These are phyloP conservation scores for Amniculicola lignicola DNA, from an alignment of 495 filamentous ascomycete species.

Conservation along the genomic window DNA sequence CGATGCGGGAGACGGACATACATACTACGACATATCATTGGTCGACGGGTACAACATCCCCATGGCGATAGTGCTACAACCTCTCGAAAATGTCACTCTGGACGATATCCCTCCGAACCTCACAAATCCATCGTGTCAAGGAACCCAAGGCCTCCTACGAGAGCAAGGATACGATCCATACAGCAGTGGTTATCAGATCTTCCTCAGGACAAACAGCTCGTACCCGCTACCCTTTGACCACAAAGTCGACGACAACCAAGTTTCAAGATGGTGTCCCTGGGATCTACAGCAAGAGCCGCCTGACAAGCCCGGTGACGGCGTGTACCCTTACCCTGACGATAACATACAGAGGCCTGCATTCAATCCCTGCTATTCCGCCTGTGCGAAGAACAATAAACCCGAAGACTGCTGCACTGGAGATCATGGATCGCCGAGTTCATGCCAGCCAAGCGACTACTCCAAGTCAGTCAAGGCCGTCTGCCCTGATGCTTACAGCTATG, in stretches of 20 bases:
- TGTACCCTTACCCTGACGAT: conserved; percentile 74
- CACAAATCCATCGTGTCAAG: conserved; percentile 71
- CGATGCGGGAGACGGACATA: conserved; percentile 54
- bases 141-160: conserved; percentile 55
- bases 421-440: conserved; percentile 55
- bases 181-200: conserved; percentile 36
- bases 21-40: conserved; percentile 79
- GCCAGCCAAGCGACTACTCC: conserved; percentile 61
- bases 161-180: conserved; percentile 44
- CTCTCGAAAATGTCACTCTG: conserved; percentile 52
- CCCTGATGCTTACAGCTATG: conserved; percentile 77
- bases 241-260: conserved; percentile 46
- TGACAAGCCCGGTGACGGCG: conserved; percentile 60
- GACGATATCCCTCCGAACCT: conserved; percentile 65
- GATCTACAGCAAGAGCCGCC: conserved; percentile 64
- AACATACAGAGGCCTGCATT: conserved; percentile 63
- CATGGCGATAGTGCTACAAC: conserved; percentile 60
- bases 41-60: conserved; percentile 84
- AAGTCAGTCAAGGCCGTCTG: conserved; percentile 65
- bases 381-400: conserved; percentile 56
- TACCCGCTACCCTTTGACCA: conserved; percentile 64
- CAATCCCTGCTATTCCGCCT: conserved; percentile 69
- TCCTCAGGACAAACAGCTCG: conserved; percentile 53
- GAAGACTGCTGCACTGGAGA: conserved; percentile 68
- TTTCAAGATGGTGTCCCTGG: conserved; percentile 75